Evolutionary conservation across 129 eudicot species (phyloP).

Genomic region (Silybum marianum): DNA sequence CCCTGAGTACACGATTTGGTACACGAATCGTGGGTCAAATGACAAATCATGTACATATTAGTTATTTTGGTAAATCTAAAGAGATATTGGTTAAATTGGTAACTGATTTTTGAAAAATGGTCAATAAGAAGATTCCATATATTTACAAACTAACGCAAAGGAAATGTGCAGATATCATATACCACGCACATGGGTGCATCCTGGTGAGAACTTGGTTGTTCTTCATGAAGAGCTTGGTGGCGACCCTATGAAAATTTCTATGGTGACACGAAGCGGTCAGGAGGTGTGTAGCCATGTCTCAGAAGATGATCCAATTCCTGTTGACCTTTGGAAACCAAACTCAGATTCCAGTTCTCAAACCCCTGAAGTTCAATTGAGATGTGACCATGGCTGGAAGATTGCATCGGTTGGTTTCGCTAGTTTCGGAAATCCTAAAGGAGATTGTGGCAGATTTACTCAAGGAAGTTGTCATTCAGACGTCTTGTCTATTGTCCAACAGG

Average conservation of each 20-base stretch:
- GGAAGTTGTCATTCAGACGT: slow-evolving; percentile 58
- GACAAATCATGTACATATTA: too few species aligned
- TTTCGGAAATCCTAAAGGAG: slow-evolving; percentile 65
- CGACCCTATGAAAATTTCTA: slow-evolving; percentile 56
- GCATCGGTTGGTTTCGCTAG: slow-evolving; percentile 56
- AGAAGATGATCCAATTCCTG: slow-evolving; percentile 57
- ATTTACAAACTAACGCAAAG: neutral
- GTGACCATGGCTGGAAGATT: slow-evolving; percentile 62
- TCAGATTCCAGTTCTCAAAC: slow-evolving; percentile 36
- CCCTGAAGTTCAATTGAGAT: slow-evolving; percentile 51
- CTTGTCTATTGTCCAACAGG: slow-evolving; percentile 49
- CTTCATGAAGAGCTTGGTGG: slow-evolving; percentile 85
- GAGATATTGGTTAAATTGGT: too few species aligned
- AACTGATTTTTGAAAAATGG: too few species aligned
- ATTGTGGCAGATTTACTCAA: slow-evolving; percentile 49
- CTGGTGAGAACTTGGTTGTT: slow-evolving; percentile 70
- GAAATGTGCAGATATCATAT: slow-evolving; percentile 56
- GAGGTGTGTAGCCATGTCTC: slow-evolving; percentile 53
- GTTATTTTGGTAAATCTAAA: too few species aligned
- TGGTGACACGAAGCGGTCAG: slow-evolving; percentile 47
- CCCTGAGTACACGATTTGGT: too few species aligned
- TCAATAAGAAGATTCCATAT: too few species aligned
- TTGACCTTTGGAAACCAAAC: slow-evolving; percentile 56
- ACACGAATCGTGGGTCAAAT: too few species aligned
- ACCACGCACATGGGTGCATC: slow-evolving; percentile 75